phyloP scores from a whole-genome alignment of 257 asterid genomes.

The Linaria vulgaris region DNA sequence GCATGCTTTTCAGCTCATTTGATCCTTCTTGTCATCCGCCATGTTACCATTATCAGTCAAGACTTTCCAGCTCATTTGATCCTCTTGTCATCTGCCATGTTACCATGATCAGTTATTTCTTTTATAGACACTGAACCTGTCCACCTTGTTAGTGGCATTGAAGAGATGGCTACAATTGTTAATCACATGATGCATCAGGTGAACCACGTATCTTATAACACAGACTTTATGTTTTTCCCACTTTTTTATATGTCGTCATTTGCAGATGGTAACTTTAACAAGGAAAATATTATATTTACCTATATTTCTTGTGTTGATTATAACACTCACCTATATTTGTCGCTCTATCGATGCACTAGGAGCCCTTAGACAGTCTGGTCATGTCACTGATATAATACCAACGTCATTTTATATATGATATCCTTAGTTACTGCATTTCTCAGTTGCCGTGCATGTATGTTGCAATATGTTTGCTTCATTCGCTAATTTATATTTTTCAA shows the following conservation, averaged over 20 bases:
- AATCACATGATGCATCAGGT: constrained; percentile 70
- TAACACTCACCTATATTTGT: not conserved
- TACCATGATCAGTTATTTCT: too few species aligned
- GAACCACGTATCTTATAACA: constrained; percentile 52
- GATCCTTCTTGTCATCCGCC: too few species aligned
- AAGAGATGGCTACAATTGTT: constrained; percentile 81
- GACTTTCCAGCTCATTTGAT: too few species aligned
- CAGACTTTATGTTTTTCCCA: not conserved
- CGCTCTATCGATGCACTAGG: not conserved
- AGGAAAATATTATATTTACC: too few species aligned
- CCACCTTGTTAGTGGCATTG: constrained; percentile 61
- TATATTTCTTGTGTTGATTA: not conserved
- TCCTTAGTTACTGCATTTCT: not conserved
- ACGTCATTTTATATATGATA: not conserved
- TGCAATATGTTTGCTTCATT: not conserved
- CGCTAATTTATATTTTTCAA: not conserved
- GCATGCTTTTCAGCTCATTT: too few species aligned
- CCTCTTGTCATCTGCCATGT: too few species aligned
- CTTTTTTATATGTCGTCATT: not conserved
- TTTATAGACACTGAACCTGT: constrained; percentile 54
- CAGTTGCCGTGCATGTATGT: not conserved
- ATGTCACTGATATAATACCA: not conserved
- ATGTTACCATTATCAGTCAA: too few species aligned
- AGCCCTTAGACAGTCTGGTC: not conserved
- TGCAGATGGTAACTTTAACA: not conserved